phyloP scores from a whole-genome alignment of 2,329 filamentous ascomycete species.

The Pseudomassariella vexata region DNA sequence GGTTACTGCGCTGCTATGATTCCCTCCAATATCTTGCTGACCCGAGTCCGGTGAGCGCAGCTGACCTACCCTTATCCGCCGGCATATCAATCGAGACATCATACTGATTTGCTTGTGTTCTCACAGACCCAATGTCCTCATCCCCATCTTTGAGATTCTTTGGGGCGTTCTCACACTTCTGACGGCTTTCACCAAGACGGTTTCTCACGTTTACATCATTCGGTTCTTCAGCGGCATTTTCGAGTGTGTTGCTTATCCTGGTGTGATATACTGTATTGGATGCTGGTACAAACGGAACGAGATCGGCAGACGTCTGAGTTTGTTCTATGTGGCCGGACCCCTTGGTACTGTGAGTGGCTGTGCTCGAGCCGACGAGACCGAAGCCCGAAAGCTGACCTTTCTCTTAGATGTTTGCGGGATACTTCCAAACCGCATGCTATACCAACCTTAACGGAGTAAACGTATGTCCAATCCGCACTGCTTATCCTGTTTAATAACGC shows the following conservation, averaged over 20 bases:
- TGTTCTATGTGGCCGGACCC: constrained; percentile 44
- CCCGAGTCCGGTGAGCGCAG: constrained; percentile 31
- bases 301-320: constrained; percentile 39
- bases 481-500: constrained; percentile 44
- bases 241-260: constrained; percentile 21
- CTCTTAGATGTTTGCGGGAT: constrained; percentile 49
- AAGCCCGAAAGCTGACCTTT: too few relatives aligned
- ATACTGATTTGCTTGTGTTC: too few relatives aligned
- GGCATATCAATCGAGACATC: too few relatives aligned
- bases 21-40: constrained; percentile 31
- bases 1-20: constrained; percentile 35
- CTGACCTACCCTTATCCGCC: too few relatives aligned
- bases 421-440: constrained; percentile 49
- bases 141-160: constrained; percentile 23
- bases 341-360: too few relatives aligned
- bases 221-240: constrained; percentile 29
- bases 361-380: too few relatives aligned
- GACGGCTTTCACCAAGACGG: constrained; percentile 23
- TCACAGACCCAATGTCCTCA: constrained; percentile 24
- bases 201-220: constrained; percentile 27
- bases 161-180: constrained; percentile 25
- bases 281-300: constrained; percentile 29
- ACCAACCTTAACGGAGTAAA: constrained; percentile 42
- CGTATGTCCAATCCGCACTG: too few relatives aligned
- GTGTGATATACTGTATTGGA: constrained; percentile 26